Base-by-base conservation (phyloP, 2,329 filamentous ascomycete species). In the Phyllosticta paracitricarpa region DNA sequence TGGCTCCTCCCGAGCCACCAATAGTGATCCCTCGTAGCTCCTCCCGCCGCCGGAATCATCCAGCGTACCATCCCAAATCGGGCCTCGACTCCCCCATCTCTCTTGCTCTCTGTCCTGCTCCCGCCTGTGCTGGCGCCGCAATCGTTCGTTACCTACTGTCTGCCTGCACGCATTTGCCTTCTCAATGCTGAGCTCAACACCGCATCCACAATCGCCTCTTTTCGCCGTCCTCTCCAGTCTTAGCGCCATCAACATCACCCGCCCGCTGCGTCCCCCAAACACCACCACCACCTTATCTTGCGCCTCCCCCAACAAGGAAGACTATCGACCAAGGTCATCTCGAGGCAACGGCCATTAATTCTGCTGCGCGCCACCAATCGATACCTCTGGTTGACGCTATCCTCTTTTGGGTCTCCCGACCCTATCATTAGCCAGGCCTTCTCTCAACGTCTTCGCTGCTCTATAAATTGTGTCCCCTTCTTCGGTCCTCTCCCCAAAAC, bases 111-210 rank as follows among this genome's bases (percentile, higher is more conserved):
- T 58, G 51, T 52, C 48, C 51, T 22, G 51, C 51, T 54, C 57
- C 51, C 51, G 51, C 33, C 28, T 40, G 33, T 17, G 7, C 33
- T 59, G 57, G 58, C 54, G 58, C 58, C 48, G 58, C 58, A 56
- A 61, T 54, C 58, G 58, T 54, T 61, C 58, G 53, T 52, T 56
- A 56, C 58, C 35, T 33, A n/a, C 6, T 30, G 12, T 60, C 54
- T 56, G 19, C 19, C 19, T 22, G 19, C 19, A 22, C 19, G 19
- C 52, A 52, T 54, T 24, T 10, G n/a, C 58, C 25, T 51, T 28
- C 58, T 61, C 58, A 30, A 61, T 61, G 58, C 58, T 61, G 58
- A 51, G 58, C 24, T 35, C 54, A 61, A 30, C 12, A 53, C 58
- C 54, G 54, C 53, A 22, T 51, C 28, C 58, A 61, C 25, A 24